phyloP scores from a whole-genome alignment of 371 early-diverging fungal genomes.

The Coemansia sp. region DNA sequence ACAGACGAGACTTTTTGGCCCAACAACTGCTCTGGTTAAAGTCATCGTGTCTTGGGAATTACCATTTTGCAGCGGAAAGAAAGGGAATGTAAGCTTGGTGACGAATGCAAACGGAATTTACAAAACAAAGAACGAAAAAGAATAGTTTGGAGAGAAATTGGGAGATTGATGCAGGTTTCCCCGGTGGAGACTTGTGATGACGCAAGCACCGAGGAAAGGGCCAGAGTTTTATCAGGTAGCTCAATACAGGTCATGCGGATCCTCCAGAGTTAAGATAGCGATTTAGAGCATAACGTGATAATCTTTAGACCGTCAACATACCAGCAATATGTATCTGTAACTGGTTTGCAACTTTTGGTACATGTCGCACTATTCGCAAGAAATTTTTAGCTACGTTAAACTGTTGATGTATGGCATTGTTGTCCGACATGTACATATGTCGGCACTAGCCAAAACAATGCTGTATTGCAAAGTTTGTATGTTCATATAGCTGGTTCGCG shows the following conservation, averaged over 20 bases:
- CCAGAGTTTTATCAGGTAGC: background rate
- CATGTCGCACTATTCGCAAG: background rate
- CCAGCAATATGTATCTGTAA: background rate
- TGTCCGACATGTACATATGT: too few relatives aligned
- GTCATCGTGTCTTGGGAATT: background rate
- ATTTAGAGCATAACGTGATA: background rate
- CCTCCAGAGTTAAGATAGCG: background rate
- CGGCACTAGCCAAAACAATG: too few relatives aligned
- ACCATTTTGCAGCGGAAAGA: background rate
- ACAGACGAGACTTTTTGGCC: background rate
- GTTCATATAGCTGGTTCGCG: too few relatives aligned
- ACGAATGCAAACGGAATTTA: background rate
- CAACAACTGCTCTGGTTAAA: background rate
- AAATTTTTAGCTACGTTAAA: too few relatives aligned
- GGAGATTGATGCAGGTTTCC: too few relatives aligned
- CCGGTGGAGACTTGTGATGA: background rate
- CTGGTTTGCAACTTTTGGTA: background rate
- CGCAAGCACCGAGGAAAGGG: background rate
- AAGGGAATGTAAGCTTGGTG: background rate
- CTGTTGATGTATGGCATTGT: background rate
- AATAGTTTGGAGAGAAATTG: background rate
- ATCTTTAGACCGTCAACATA: background rate
- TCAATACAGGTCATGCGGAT: background rate
- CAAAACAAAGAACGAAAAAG: background rate
- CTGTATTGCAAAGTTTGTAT: too few relatives aligned